A percentile compares a stretch with the other conserved stretches of the same genome.
phyloP scores from a whole-genome alignment of 345 rosid species.

The Aethionema arabicum region DNA sequence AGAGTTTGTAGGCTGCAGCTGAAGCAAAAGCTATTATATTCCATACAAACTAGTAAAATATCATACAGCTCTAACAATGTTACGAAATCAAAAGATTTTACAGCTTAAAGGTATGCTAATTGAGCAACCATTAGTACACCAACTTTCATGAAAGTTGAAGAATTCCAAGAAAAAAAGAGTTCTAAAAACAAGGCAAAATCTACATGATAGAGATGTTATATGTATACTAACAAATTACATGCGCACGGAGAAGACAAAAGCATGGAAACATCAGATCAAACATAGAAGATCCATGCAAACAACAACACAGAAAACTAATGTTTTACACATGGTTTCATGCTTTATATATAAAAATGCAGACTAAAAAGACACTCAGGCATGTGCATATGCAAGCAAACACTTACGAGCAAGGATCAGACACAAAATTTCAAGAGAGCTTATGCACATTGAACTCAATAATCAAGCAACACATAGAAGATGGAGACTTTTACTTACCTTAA shows the following conservation, averaged over 20 bases:
- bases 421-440: slow-evolving; percentile 1
- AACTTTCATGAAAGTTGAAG: not conserved
- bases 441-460: slow-evolving; percentile 17
- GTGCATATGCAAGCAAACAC: not conserved
- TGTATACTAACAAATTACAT: not conserved
- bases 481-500: slow-evolving; percentile 21
- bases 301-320: not conserved
- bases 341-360: slow-evolving; percentile 3
- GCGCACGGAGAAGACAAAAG: not conserved
- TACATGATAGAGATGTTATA: slow-evolving; percentile 5
- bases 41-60: slow-evolving; percentile 19
- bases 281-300: not conserved
- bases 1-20: slow-evolving; percentile 14
- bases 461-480: slow-evolving; percentile 6
- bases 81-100: slow-evolving; percentile 15
- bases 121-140: slow-evolving; percentile 20
- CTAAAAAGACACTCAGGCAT: slow-evolving; percentile 14
- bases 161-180: slow-evolving; percentile 5
- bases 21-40: slow-evolving; percentile 4
- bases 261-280: slow-evolving; percentile 1
- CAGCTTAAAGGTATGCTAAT: slow-evolving; percentile 15
- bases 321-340: not conserved
- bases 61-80: not conserved
- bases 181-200: not conserved
- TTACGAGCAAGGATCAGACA: slow-evolving; percentile 3